Percentiles rank a stretch among this genome's conserved stretches.
Conservation (phyloP, 257 asterid species). For the Oldenlandia corymbosa region DNA sequence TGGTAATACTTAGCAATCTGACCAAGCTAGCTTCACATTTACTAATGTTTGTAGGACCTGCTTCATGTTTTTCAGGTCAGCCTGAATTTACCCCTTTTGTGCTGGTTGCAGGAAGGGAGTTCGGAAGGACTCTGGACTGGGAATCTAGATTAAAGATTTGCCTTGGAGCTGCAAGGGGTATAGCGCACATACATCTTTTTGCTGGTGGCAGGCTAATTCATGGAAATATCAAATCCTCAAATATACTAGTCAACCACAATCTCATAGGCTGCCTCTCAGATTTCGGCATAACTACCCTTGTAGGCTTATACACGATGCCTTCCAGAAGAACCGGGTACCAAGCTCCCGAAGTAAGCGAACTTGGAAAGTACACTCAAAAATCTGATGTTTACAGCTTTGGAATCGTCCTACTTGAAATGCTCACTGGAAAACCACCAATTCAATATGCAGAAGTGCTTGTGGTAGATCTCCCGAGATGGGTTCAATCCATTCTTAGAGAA, state of each 20-base stretch:
- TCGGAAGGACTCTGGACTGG: constrained; percentile 76
- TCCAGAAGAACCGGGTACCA: constrained; percentile 71
- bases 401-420: constrained; percentile 80
- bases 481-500: constrained; percentile 87
- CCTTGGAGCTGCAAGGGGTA: constrained; percentile 81
- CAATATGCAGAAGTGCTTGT: constrained; percentile 51
- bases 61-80: too few species aligned
- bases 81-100: background rate
- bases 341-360: constrained; percentile 72
- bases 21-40: background rate
- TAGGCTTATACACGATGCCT: constrained; percentile 54
- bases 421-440: constrained; percentile 71
- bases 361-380: constrained; percentile 67
- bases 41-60: too few species aligned
- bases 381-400: constrained; percentile 95
- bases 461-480: constrained; percentile 88
- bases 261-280: constrained; percentile 65
- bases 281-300: constrained; percentile 67
- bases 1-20: constrained; percentile 30
- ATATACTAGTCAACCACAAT: constrained; percentile 68
- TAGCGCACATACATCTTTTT: constrained; percentile 56
- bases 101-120: constrained; percentile 39
- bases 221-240: constrained; percentile 82
- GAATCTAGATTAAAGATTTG: constrained; percentile 65
- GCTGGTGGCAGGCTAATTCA: constrained; percentile 80